Evolutionary conservation across 1,139 yeast species (phyloP).

Genomic region (Pichia sp.): DNA sequence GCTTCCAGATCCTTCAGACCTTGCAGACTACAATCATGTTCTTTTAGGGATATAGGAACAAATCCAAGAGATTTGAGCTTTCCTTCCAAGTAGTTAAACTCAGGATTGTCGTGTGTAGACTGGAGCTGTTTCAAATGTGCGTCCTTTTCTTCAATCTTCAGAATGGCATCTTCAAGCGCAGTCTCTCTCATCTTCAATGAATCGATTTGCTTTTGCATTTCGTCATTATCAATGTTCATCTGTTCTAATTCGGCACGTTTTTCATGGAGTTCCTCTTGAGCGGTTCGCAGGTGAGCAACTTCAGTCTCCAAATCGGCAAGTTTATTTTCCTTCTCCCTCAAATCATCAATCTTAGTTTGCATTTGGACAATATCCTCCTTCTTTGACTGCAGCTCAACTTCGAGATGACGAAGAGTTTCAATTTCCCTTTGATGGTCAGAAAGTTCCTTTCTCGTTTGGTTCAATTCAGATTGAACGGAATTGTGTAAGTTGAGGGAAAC

Average conservation of each 20-base stretch:
- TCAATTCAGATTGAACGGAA: conserved; percentile 9
- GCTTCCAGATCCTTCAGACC: conserved; percentile 10
- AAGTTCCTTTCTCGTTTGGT: conserved; percentile 6
- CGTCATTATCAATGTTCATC: neutral
- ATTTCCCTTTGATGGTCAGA: neutral
- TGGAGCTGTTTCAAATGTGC: conserved; percentile 9
- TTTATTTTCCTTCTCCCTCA: neutral
- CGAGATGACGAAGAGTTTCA: too few relatives aligned
- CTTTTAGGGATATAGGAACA: conserved; percentile 21
- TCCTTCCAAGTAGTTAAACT: conserved; percentile 25
- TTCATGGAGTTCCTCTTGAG: conserved; percentile 4
- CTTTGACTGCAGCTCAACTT: too few relatives aligned
- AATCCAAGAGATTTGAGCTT: conserved; percentile 23
- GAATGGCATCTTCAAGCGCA: conserved; percentile 1
- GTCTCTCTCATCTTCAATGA: conserved; percentile 1
- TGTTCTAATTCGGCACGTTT: conserved; percentile 3
- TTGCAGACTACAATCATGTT: conserved; percentile 9
- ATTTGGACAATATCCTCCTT: too few relatives aligned
- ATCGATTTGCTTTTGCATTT: conserved; percentile 2
- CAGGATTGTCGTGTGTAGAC: conserved; percentile 21
- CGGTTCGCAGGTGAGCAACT: conserved; percentile 2
- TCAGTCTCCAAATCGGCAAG: conserved; percentile 5
- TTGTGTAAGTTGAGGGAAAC: conserved; percentile 14
- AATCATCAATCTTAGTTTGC: conserved; percentile 7
- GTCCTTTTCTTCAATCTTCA: conserved; percentile 3